Conservation (phyloP, 331 rosid species). For the Pyracantha coccinea region DNA sequence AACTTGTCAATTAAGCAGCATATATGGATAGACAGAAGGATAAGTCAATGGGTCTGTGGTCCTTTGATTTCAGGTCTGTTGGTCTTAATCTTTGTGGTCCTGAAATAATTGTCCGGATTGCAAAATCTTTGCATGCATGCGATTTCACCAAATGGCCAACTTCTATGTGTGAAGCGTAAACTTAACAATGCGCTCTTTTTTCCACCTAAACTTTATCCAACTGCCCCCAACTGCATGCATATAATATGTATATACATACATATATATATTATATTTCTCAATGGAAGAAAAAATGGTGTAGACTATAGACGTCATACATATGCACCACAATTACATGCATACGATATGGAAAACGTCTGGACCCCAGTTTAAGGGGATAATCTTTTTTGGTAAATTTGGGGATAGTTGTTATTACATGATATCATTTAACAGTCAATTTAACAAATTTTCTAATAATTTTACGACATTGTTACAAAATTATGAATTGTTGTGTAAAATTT, state of each 20-base stretch:
- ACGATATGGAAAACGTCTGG: neutral
- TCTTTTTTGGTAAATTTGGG: too few relatives aligned
- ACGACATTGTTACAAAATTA: too few relatives aligned
- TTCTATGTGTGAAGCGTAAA: neutral
- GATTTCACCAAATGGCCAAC: neutral
- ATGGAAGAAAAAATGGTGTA: too few relatives aligned
- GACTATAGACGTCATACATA: too few relatives aligned
- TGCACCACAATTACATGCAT: too few relatives aligned
- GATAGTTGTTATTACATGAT: too few relatives aligned
- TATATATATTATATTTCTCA: too few relatives aligned
- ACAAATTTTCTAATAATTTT: too few relatives aligned
- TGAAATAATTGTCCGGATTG: neutral
- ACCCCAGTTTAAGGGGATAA: neutral
- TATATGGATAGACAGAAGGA: neutral
- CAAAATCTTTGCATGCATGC: neutral
- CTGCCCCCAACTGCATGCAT: neutral
- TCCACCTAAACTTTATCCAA: neutral
- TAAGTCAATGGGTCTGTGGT: neutral
- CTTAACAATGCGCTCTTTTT: neutral
- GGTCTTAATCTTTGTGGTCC: neutral
- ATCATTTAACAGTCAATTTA: too few relatives aligned
- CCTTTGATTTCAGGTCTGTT: neutral
- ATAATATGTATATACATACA: too few relatives aligned
- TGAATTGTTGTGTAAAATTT: too few relatives aligned
- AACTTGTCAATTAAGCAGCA: neutral